phyloP scores from a whole-genome alignment of 2,329 filamentous ascomycete genomes.

The Pestalotiopsis sp. region DNA sequence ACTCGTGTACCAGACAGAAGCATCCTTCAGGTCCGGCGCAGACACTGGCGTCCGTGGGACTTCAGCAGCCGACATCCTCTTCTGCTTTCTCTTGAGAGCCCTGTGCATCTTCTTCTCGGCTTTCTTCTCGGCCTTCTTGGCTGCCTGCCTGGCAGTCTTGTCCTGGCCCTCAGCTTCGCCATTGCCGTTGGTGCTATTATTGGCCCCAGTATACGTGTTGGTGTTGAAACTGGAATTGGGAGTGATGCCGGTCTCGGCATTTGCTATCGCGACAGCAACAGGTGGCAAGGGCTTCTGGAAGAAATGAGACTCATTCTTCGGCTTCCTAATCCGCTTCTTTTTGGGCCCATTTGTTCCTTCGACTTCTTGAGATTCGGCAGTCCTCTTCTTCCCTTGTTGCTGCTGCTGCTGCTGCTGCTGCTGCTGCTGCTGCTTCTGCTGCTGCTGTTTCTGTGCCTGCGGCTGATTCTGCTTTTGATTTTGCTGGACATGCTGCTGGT shows the following conservation, averaged over 20 bases:
- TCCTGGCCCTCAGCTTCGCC: not conserved
- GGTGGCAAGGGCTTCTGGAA: not conserved
- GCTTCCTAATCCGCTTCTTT: not conserved
- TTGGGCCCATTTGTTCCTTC: not conserved
- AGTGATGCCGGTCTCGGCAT: not conserved
- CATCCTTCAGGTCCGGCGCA: constrained; percentile 7
- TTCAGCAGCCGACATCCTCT: not conserved
- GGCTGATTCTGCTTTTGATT: not conserved
- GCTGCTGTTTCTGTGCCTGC: not conserved
- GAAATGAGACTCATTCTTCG: constrained; percentile 13
- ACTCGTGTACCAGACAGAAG: constrained; percentile 12
- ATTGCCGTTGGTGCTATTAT: not conserved
- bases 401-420: not conserved
- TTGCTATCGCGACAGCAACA: not conserved
- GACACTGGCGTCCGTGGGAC: not conserved
- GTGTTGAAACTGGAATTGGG: not conserved
- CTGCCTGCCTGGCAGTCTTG: not conserved
- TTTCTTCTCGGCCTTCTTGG: constrained; percentile 6
- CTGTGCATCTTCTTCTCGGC: constrained; percentile 12
- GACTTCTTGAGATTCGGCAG: not conserved
- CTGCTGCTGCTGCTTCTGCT: not conserved
- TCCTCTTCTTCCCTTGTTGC: not conserved
- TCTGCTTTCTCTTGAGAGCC: not conserved
- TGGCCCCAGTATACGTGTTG: not conserved
- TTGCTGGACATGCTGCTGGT: not conserved